Evolutionary conservation across 306 rosid species (phyloP).

Genomic region (Malus asiatica): DNA sequence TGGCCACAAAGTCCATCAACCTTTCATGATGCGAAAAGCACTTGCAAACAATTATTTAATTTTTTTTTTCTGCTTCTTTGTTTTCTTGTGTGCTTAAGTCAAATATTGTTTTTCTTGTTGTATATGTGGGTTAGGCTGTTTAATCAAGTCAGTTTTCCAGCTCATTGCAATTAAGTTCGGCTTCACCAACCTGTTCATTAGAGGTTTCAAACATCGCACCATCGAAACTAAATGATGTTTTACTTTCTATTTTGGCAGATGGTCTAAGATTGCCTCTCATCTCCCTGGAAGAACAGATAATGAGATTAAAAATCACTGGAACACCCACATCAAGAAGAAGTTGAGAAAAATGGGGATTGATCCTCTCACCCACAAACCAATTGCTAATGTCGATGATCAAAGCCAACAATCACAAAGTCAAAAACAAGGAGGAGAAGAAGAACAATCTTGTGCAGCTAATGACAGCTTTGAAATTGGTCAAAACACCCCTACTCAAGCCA

Average conservation of each 20-base stretch:
- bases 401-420: background rate
- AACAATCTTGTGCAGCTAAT: slow-evolving; percentile 5
- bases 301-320: slow-evolving; percentile 78
- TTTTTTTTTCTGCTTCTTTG: background rate
- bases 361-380: slow-evolving; percentile 58
- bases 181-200: background rate
- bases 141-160: too few relatives aligned
- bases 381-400: slow-evolving; percentile 23
- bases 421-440: background rate
- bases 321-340: slow-evolving; percentile 76
- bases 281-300: slow-evolving; percentile 82
- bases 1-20: slow-evolving; percentile 12
- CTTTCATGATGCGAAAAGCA: background rate
- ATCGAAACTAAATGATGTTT: background rate
- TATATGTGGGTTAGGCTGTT: too few relatives aligned
- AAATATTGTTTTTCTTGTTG: background rate
- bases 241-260: slow-evolving; percentile 22
- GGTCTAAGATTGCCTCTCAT: slow-evolving; percentile 80
- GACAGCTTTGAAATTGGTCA: slow-evolving; percentile 14
- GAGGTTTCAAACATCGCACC: background rate
- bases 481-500: slow-evolving; percentile 7
- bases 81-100: background rate
- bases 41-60: background rate
- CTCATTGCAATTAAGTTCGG: too few relatives aligned
- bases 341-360: slow-evolving; percentile 73